These are phyloP conservation scores for Durotheca rogersii DNA, from an alignment of 495 filamentous ascomycete genomes.

Conservation along the genomic window DNA sequence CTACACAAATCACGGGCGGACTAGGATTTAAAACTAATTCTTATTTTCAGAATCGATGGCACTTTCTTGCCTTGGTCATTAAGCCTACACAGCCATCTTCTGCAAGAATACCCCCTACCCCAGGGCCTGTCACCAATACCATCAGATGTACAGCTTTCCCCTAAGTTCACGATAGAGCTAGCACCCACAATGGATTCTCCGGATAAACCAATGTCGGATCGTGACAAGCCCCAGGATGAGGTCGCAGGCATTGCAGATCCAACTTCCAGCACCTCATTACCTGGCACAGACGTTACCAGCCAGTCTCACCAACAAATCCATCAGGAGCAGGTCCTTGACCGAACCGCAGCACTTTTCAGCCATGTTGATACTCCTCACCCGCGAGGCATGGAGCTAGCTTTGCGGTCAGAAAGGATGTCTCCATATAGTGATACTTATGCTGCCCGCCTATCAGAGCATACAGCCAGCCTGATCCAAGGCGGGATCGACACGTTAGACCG, in stretches of 20 bases:
- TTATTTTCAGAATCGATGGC: slow-evolving; percentile 62
- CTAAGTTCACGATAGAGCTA: slow-evolving; percentile 71
- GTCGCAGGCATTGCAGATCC: background rate
- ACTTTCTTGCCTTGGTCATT: slow-evolving; percentile 76
- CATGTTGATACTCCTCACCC: slow-evolving; percentile 20
- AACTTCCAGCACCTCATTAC: background rate
- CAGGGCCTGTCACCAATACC: slow-evolving; percentile 67
- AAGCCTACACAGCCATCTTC: slow-evolving; percentile 61
- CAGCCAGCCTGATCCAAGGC: slow-evolving; percentile 13
- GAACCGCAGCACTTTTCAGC: slow-evolving; percentile 29
- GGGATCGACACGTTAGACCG: slow-evolving; percentile 36
- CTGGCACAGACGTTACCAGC: background rate
- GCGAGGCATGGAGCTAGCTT: slow-evolving; percentile 3
- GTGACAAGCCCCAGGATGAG: background rate
- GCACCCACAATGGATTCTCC: slow-evolving; percentile 26
- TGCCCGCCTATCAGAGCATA: slow-evolving; percentile 28
- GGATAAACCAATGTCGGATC: slow-evolving; percentile 20
- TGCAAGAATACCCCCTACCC: slow-evolving; percentile 69
- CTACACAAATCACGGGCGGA: too few relatives aligned
- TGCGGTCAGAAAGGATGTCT: slow-evolving; percentile 22
- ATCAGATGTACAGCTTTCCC: slow-evolving; percentile 71
- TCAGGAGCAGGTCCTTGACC: slow-evolving; percentile 17
- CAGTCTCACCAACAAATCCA: background rate
- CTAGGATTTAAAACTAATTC: slow-evolving; percentile 6
- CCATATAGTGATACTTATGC: slow-evolving; percentile 14